These are phyloP conservation scores for Backusella australiensis DNA, from an alignment of 192 early-diverging fungal species.

Conservation along the genomic window DNA sequence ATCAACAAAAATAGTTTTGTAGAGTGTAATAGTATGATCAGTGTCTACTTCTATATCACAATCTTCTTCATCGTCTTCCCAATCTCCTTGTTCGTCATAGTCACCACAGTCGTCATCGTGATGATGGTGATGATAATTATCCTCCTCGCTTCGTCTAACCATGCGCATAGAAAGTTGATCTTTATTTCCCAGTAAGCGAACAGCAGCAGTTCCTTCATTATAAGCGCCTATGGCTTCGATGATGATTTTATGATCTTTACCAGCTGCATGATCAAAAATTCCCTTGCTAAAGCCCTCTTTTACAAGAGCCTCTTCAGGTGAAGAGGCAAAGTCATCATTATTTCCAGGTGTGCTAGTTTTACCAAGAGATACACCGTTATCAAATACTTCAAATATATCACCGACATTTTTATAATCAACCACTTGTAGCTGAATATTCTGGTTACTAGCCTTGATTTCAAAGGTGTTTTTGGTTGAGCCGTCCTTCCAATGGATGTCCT, in stretches of 20 bases:
- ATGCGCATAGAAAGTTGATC: neutral
- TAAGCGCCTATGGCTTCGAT: constrained; percentile 24
- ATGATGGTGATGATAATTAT: neutral
- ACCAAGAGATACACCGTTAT: constrained; percentile 27
- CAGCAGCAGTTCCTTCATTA: constrained; percentile 23
- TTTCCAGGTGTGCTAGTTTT: neutral
- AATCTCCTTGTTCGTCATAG: neutral
- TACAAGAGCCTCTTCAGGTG: constrained; percentile 25
- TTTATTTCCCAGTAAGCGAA: constrained; percentile 12
- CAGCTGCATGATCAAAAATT: constrained; percentile 13
- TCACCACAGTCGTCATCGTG: neutral
- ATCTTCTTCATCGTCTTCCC: neutral
- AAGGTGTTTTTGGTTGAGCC: constrained; percentile 13
- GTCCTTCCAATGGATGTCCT: constrained; percentile 22
- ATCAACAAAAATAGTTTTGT: neutral
- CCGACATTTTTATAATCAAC: constrained; percentile 32
- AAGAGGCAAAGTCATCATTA: constrained; percentile 18
- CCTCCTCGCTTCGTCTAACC: neutral
- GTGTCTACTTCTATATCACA: neutral
- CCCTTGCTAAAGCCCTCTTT: constrained; percentile 29
- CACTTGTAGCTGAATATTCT: constrained; percentile 19
- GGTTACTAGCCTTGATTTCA: constrained; percentile 8
- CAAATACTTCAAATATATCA: constrained; percentile 31
- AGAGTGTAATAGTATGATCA: neutral
- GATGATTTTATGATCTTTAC: constrained; percentile 26